Percentiles rank a stretch among this genome's conserved stretches.
Evolutionary conservation across 106 monocot species (phyloP).

Genomic region (Chionographis japonica): DNA sequence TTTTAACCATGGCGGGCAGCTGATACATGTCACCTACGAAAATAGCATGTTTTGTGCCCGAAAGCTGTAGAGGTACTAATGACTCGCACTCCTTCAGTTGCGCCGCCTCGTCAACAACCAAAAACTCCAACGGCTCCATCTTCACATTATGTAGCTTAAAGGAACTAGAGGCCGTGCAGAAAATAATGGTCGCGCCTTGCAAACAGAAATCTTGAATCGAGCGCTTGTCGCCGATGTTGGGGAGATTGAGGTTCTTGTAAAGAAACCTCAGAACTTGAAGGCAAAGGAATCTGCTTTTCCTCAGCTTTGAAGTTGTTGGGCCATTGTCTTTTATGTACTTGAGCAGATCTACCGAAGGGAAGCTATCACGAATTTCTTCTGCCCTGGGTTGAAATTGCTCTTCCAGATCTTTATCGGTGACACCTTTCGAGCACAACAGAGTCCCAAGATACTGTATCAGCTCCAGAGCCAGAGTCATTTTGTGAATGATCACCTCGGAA

Average conservation of each 20-base stretch:
- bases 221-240: neutral
- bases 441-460: slow-evolving; percentile 9
- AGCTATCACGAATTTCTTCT: neutral
- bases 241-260: neutral
- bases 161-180: slow-evolving; percentile 29
- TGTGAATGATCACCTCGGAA: neutral
- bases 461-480: neutral
- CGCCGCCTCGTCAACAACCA: slow-evolving; percentile 53
- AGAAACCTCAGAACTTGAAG: slow-evolving; percentile 8
- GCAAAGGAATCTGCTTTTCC: neutral
- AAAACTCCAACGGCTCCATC: neutral
- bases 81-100: slow-evolving; percentile 40
- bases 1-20: slow-evolving; percentile 27
- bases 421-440: neutral
- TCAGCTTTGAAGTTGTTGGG: neutral
- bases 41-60: slow-evolving; percentile 14
- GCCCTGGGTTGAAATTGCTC: neutral
- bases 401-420: slow-evolving; percentile 10
- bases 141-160: slow-evolving; percentile 8
- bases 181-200: slow-evolving; percentile 3
- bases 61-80: slow-evolving; percentile 26
- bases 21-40: slow-evolving; percentile 35
- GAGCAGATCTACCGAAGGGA: too few relatives aligned
- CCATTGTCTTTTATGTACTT: too few relatives aligned
- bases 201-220: slow-evolving; percentile 11